Evolutionary conservation across 805 yeast species (phyloP).

Genomic region (Lipomyces yamadae): DNA sequence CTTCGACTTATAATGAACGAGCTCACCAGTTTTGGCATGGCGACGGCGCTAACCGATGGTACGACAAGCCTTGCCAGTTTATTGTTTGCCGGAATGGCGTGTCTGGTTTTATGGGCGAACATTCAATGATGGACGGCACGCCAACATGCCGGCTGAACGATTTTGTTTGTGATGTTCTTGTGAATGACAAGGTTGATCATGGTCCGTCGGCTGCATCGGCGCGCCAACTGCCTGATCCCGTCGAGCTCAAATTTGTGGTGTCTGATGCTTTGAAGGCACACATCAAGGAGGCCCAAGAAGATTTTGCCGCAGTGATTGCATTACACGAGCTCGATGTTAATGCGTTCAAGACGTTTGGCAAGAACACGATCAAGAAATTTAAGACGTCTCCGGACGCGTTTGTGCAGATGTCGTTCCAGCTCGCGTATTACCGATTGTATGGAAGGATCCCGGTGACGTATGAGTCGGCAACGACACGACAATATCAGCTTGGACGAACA

Average conservation of each 20-base stretch:
- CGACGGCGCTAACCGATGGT: conserved; percentile 87
- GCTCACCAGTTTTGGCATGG: conserved; percentile 93
- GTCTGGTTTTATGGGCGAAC: conserved; percentile 95
- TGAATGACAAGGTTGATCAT: conserved; percentile 53
- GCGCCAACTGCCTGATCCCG: conserved; percentile 42
- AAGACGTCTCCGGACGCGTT: conserved; percentile 92
- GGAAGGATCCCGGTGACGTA: conserved; percentile 88
- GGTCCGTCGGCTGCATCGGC: conserved; percentile 34
- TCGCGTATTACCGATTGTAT: conserved; percentile 82
- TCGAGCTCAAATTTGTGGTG: conserved; percentile 57
- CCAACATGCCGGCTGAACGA: conserved; percentile 90
- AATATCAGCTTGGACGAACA: conserved; percentile 86
- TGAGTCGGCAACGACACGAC: conserved; percentile 94
- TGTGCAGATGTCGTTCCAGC: conserved; percentile 86
- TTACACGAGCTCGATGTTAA: conserved; percentile 77
- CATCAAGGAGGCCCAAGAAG: conserved; percentile 60
- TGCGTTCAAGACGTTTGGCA: conserved; percentile 85
- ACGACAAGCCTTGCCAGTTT: conserved; percentile 89
- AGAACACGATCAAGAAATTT: conserved; percentile 78
- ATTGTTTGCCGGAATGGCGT: conserved; percentile 79
- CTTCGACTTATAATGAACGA: conserved; percentile 80
- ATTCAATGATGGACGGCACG: conserved; percentile 97
- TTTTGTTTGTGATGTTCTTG: conserved; percentile 63
- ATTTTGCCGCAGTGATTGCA: conserved; percentile 61
- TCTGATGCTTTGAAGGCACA: conserved; percentile 56